These are phyloP conservation scores for Lathyrus sativus DNA, from an alignment of 306 rosid genomes.

Conservation along the genomic window DNA sequence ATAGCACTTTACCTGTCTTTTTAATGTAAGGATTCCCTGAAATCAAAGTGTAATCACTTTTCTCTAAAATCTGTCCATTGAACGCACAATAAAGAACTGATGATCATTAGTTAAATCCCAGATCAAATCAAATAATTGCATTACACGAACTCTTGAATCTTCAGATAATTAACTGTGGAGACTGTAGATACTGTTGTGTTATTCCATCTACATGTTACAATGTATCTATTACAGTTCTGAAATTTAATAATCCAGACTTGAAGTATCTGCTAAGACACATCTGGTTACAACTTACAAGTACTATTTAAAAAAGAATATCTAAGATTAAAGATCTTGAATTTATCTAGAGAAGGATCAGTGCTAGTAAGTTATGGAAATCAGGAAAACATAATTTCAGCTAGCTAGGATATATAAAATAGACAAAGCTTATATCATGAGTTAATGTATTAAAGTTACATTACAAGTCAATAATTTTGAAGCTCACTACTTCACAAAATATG, in stretches of 20 bases:
- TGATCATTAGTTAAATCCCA: conserved; percentile 19
- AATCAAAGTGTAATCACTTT: conserved; percentile 68
- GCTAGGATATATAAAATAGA: neutral
- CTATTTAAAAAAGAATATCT: too few species aligned
- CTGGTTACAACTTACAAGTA: neutral
- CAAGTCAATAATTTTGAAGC: neutral
- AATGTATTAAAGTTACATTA: neutral
- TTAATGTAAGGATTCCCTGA: conserved; percentile 80
- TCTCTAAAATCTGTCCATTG: conserved; percentile 76
- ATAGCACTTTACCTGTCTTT: conserved; percentile 63
- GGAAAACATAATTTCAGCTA: neutral
- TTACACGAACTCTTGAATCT: conserved; percentile 17
- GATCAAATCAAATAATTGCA: conserved; percentile 1
- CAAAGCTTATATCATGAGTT: neutral
- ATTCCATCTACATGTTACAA: conserved; percentile 5
- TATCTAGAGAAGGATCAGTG: neutral
- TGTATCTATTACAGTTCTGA: neutral
- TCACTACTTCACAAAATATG: neutral
- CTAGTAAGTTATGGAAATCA: neutral
- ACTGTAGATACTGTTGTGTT: conserved; percentile 10
- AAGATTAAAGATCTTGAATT: neutral
- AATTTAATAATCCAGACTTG: conserved; percentile 6
- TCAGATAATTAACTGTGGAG: conserved; percentile 10
- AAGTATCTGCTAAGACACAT: conserved; percentile 22
- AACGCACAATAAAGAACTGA: conserved; percentile 28